Percentiles rank a stretch among this genome's conserved stretches.
phyloP scores from a whole-genome alignment of 139 green algal species.

The Coccomyxa sp. region DNA sequence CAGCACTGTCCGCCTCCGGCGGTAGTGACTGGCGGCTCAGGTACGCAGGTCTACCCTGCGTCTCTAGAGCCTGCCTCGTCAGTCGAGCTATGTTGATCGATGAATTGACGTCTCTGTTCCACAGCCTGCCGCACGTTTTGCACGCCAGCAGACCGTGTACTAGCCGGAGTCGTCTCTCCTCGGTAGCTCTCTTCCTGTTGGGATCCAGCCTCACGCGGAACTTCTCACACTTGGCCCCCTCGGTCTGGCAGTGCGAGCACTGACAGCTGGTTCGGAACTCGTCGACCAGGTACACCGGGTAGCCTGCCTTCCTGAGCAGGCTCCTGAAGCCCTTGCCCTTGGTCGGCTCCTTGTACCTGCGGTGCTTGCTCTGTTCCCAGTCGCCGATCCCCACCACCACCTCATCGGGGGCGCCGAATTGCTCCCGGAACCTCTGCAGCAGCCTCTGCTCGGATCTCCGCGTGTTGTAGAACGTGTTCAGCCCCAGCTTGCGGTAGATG shows the following conservation, averaged over 20 bases:
- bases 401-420: not conserved
- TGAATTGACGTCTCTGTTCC: no score
- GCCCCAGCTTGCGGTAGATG: not conserved
- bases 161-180: not conserved
- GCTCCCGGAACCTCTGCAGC: not conserved
- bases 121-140: no score
- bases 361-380: not conserved
- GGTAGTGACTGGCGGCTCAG: no score
- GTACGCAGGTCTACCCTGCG: no score
- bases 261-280: not conserved
- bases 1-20: no score
- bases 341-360: not conserved
- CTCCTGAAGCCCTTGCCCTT: not conserved
- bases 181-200: not conserved
- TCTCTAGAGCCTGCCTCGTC: no score
- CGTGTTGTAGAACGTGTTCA: not conserved
- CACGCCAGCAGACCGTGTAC: no score
- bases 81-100: no score
- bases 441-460: not conserved
- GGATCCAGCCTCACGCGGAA: not conserved
- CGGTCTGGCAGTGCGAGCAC: not conserved
- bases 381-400: not conserved
- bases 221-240: not conserved
- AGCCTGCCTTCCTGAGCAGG: not conserved
- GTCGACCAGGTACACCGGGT: no score